phyloP scores from a whole-genome alignment of 1,139 yeast species.

The Suhomyces bribrorum region DNA sequence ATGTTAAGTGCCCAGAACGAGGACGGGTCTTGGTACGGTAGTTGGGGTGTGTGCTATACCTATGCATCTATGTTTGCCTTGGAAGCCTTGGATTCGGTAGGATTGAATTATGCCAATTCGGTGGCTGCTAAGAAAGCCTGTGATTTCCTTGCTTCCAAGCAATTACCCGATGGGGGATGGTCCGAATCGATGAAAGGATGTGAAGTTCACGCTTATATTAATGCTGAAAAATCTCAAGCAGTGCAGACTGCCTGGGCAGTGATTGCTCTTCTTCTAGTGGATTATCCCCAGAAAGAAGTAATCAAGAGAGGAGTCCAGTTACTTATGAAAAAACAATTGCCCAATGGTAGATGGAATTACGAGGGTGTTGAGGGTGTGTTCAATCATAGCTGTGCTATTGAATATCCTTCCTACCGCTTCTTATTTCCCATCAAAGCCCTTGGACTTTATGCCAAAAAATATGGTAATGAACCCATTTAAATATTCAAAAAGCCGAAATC shows the following conservation, averaged over 20 bases:
- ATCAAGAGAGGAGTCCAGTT: conserved; percentile 65
- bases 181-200: conserved; percentile 85
- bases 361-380: conserved; percentile 95
- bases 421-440: conserved; percentile 90
- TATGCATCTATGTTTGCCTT: conserved; percentile 98
- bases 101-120: conserved; percentile 61
- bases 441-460: conserved; percentile 63
- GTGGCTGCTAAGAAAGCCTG: conserved; percentile 72
- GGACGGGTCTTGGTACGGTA: conserved; percentile 98
- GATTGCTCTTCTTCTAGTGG: conserved; percentile 77
- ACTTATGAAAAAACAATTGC: conserved; percentile 65
- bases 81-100: conserved; percentile 81
- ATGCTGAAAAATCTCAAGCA: conserved; percentile 57
- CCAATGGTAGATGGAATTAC: conserved; percentile 82
- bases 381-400: conserved; percentile 89
- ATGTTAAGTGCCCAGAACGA: conserved; percentile 64
- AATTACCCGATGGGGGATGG: conserved; percentile 94
- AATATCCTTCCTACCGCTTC: conserved; percentile 91
- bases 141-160: conserved; percentile 76
- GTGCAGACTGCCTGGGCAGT: conserved; percentile 96
- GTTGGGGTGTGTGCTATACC: conserved; percentile 97
- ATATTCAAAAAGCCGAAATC: no score
- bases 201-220: conserved; percentile 79
- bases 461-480: conserved; percentile 22
- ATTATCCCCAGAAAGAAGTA: conserved; percentile 69